A percentile compares a stretch with the other conserved stretches of the same genome.
These are phyloP conservation scores for Phoenix dactylifera DNA, from an alignment of 176 grass and related monocot species.

Conservation along the genomic window DNA sequence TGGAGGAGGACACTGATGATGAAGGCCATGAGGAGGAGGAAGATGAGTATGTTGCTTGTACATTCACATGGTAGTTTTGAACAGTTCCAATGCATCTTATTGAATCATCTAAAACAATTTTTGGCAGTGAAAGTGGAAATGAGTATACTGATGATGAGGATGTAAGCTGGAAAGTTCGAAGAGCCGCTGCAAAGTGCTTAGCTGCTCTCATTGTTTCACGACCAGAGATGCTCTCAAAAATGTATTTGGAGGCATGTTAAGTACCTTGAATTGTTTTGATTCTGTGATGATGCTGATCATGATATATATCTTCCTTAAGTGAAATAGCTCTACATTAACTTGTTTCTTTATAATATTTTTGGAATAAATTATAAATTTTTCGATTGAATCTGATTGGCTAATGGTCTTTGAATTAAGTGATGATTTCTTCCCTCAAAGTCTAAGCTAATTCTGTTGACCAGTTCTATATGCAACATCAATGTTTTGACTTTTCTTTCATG, in stretches of 20 bases:
- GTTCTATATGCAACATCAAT: too few species aligned
- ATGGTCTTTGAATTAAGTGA: too few species aligned
- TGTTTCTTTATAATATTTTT: too few species aligned
- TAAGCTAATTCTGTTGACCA: too few species aligned
- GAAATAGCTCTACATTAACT: too few species aligned
- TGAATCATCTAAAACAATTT: slow-evolving; percentile 18
- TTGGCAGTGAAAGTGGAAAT: slow-evolving; percentile 72
- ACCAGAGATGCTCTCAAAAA: slow-evolving; percentile 71
- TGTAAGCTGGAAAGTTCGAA: slow-evolving; percentile 95
- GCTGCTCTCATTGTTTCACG: slow-evolving; percentile 92
- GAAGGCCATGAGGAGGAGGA: slow-evolving; percentile 85
- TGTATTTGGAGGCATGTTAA: slow-evolving; percentile 69
- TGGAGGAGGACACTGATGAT: slow-evolving; percentile 97
- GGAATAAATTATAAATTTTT: too few species aligned
- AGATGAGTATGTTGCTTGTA: slow-evolving; percentile 62
- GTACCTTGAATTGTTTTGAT: too few species aligned
- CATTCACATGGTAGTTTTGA: slow-evolving; percentile 15
- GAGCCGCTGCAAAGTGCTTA: slow-evolving; percentile 89
- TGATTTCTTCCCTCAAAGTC: too few species aligned
- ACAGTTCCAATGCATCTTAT: slow-evolving; percentile 7
- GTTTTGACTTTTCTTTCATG: too few species aligned
- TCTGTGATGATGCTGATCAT: too few species aligned
- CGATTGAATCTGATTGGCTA: too few species aligned
- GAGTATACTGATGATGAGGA: slow-evolving; percentile 99
- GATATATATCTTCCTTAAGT: too few species aligned